phyloP scores from a whole-genome alignment of 2,329 filamentous ascomycete species.

The Trichoderma afroharzianum region DNA sequence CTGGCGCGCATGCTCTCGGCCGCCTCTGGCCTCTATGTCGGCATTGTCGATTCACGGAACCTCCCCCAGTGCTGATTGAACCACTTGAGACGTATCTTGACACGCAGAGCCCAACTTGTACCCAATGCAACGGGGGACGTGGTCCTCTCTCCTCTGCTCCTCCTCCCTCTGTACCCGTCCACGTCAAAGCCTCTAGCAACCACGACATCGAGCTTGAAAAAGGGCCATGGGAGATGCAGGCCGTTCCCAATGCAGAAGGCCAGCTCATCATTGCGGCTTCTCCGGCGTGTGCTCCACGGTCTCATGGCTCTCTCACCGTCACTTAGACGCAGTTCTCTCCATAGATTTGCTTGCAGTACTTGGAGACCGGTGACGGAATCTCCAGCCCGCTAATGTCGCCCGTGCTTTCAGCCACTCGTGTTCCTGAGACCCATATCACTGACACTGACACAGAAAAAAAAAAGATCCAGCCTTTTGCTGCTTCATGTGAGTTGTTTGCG shows the following conservation, averaged over 20 bases:
- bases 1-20: not conserved
- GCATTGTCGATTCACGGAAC: not conserved
- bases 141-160: not conserved
- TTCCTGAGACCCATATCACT: not conserved
- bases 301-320: slow-evolving; percentile 11
- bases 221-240: slow-evolving; percentile 25
- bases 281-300: slow-evolving; percentile 4
- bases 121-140: slow-evolving; percentile 17
- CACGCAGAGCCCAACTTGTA: slow-evolving; percentile 18
- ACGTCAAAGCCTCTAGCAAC: not conserved
- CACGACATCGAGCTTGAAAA: not conserved
- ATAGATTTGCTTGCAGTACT: not conserved
- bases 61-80: not conserved
- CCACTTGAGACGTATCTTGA: not conserved
- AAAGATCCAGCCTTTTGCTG: not conserved
- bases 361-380: not conserved
- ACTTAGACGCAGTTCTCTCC: slow-evolving; percentile 1
- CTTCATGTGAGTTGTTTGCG: slow-evolving; percentile 6
- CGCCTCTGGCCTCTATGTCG: not conserved
- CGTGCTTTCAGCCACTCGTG: slow-evolving; percentile 1
- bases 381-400: slow-evolving; percentile 6
- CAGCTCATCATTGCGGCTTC: slow-evolving; percentile 27
- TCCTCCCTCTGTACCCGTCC: not conserved
- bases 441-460: not conserved
- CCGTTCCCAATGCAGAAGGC: slow-evolving; percentile 32